Conservation (phyloP, 208 protist genomes). For the Trypanosomatidae sp. region DNA sequence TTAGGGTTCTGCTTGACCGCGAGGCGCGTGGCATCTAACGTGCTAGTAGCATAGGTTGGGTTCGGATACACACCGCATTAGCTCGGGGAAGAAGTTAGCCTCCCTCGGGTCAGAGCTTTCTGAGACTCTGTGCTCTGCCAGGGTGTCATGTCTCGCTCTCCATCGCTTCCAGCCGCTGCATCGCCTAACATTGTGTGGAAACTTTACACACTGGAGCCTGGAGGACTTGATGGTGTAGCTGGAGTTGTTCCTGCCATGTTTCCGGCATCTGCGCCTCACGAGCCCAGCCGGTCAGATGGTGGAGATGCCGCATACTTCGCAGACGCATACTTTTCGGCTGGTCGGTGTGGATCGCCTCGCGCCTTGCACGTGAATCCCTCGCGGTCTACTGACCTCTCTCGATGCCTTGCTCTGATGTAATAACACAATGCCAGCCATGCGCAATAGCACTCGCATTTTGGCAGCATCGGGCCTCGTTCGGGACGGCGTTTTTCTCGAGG, state of each 20-base stretch:
- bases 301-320: background rate
- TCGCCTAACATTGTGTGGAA: background rate
- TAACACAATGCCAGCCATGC: background rate
- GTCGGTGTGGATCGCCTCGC: background rate
- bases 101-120: background rate
- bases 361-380: background rate
- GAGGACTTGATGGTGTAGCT: background rate
- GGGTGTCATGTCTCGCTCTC: background rate
- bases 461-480: background rate
- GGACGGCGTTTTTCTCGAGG: too few relatives aligned
- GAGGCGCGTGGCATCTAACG: background rate
- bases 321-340: background rate
- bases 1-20: background rate
- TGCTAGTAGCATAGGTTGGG: background rate
- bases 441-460: background rate
- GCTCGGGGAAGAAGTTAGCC: background rate
- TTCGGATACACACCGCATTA: background rate
- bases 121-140: background rate
- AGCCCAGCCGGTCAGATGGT: background rate
- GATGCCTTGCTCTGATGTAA: background rate
- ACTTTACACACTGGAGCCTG: background rate
- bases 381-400: background rate
- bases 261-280: too few relatives aligned
- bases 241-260: background rate
- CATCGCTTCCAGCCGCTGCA: background rate